A percentile compares a stretch with the other conserved stretches of the same genome.
These are phyloP conservation scores for Paramecium octaurelia DNA, from an alignment of 73 alveolate genomes.

Conservation along the genomic window DNA sequence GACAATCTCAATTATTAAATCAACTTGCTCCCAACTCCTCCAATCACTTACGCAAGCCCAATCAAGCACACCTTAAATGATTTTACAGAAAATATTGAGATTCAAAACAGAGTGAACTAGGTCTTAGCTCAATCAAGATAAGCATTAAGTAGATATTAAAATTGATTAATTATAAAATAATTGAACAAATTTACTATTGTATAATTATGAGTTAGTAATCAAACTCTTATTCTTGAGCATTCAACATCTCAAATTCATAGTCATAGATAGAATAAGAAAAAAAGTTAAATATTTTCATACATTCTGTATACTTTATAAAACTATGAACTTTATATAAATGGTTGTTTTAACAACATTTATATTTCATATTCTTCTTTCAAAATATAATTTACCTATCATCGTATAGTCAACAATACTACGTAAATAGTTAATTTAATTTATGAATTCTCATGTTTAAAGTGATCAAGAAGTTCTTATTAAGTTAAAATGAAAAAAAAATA, in stretches of 20 bases:
- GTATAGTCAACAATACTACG: no score
- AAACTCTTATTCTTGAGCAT: background rate
- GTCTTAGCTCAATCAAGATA: constrained; percentile 33
- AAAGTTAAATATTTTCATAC: background rate
- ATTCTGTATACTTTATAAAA: no score
- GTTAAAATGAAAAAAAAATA: no score
- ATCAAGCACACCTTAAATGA: background rate
- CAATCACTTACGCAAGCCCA: background rate
- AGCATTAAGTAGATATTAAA: background rate
- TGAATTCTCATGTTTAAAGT: no score
- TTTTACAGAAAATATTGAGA: background rate
- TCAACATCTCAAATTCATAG: background rate
- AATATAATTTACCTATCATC: no score
- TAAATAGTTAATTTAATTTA: no score
- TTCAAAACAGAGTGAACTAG: background rate
- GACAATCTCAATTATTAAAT: background rate
- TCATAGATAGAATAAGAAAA: no score
- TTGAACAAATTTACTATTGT: background rate
- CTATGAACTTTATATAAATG: no score
- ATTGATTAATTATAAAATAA: background rate
- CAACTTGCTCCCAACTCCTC: background rate
- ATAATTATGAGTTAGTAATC: background rate
- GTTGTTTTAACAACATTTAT: no score
- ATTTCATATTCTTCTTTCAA: no score
- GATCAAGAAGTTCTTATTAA: no score